Evolutionary conservation across 345 rosid species (phyloP).

Genomic region (Brassica napus): DNA sequence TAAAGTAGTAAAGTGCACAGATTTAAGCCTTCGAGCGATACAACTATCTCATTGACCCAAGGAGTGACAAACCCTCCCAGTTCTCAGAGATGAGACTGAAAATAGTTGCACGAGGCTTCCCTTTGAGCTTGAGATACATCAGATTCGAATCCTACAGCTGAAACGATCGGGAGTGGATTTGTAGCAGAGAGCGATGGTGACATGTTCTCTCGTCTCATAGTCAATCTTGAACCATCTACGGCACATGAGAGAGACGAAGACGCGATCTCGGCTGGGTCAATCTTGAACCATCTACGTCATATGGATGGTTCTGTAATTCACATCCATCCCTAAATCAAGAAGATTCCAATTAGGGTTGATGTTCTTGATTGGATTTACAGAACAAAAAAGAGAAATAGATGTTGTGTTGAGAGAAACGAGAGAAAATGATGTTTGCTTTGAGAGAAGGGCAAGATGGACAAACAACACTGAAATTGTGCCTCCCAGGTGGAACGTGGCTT

Average conservation of each 20-base stretch:
- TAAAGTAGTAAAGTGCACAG: constrained; percentile 52
- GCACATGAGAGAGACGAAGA: constrained; percentile 76
- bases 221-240: constrained; percentile 79
- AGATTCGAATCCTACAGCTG: constrained; percentile 59
- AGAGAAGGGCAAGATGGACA: no score
- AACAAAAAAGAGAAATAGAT: no score
- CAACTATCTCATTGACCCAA: constrained; percentile 65
- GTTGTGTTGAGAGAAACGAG: no score
- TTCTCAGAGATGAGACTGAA: constrained; percentile 86
- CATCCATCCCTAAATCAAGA: no score
- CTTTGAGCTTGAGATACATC: constrained; percentile 82
- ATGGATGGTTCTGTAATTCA: no score
- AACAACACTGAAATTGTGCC: no score
- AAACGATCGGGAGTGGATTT: constrained; percentile 71
- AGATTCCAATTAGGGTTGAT: no score
- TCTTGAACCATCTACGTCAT: no score
- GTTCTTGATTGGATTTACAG: no score
- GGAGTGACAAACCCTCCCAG: constrained; percentile 86
- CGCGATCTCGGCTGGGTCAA: constrained; percentile 48
- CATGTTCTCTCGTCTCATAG: constrained; percentile 73
- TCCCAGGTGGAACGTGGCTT: no score
- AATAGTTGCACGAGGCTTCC: constrained; percentile 92
- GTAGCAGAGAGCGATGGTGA: constrained; percentile 88
- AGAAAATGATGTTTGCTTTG: no score
- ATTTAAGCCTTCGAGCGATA: constrained; percentile 57